Evolutionary conservation across 202 grass and related monocot genomes (phyloP), one percentile per base, ranked within the genome.

Genomic region (Dendrocalamus latiflorus): DNA sequence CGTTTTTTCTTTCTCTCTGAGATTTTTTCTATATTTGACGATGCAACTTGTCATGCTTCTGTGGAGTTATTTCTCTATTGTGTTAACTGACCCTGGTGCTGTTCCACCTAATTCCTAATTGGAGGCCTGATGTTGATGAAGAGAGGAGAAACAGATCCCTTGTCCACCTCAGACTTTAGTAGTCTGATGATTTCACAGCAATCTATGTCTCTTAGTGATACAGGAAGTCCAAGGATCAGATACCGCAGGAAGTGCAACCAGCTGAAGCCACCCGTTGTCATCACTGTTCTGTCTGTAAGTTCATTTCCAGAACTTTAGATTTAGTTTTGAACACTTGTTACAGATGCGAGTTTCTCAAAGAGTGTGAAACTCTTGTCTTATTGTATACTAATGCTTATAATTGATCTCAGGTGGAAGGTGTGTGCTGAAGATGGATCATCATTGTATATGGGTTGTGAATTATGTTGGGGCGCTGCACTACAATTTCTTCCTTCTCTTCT

Each of bases 161-260:
- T 95, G 10, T 75, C 77, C 48, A 65, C 53, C 64, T 84, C 47
- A 50, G 92, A 94, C 15, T 89, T 93, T 68, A 79, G 1, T 78
- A 82, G 34, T 24, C 78, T 86, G 67, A 82, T 87, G 60, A 90
- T 81, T 57, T 86, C 72, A 26, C 88, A 93, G 49, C 92, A 93
- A 50, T 1, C 26, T 28, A 28, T 28, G 26, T 79, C 89, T 76
- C 45, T 57, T 6, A 21, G 51, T 25, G 85, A 87, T 24, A 71
- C 64, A 22, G 83, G 83, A 57, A 91, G 53, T 76, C 89, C 89
- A 20, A 88, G 73, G 78, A 66, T 91, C 28, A 88, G 95, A 50
- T 95, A 93, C 58, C 95, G 93, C 79, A 65, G 95, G 77, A 98
- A 98, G 76, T 98, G 95, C 80, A 93, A 91, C 77, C 95, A 91